These are phyloP conservation scores for Colletotrichum cordylinicola DNA, from an alignment of 2,329 filamentous ascomycete genomes.

Conservation along the genomic window DNA sequence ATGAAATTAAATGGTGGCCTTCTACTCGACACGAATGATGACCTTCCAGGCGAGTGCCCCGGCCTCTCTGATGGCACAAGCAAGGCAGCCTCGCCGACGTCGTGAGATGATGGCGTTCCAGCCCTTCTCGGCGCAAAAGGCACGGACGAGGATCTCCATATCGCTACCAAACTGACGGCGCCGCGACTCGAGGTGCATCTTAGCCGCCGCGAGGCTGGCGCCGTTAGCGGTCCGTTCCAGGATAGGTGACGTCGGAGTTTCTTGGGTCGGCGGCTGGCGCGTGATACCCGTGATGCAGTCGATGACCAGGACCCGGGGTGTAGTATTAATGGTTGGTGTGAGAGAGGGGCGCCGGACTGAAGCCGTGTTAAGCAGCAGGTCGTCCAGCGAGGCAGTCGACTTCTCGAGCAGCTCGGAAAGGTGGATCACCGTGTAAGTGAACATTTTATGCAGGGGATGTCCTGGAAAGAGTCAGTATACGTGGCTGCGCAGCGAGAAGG, in stretches of 20 bases:
- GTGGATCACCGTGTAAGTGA: conserved; percentile 64
- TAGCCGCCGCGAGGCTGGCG: conserved; percentile 48
- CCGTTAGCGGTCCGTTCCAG: conserved; percentile 39
- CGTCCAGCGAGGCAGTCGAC: conserved; percentile 49
- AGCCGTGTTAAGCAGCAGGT: conserved; percentile 47
- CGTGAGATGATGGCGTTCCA: conserved; percentile 77
- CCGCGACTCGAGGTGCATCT: conserved; percentile 63
- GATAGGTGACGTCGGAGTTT: conserved; percentile 56
- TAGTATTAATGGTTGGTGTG: conserved; percentile 30
- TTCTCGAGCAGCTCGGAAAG: conserved; percentile 61
- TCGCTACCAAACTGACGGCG: conserved; percentile 67
- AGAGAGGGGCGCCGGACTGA: conserved; percentile 36
- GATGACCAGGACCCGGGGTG: conserved; percentile 60
- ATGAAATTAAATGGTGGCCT: neutral
- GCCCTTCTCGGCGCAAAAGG: conserved; percentile 75
- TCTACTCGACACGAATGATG: conserved; percentile 63
- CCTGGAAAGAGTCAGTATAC: conserved; percentile 39
- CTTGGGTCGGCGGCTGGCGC: conserved; percentile 44
- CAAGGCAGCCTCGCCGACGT: conserved; percentile 70
- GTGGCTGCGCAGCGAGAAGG: conserved; percentile 19
- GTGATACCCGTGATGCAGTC: conserved; percentile 66
- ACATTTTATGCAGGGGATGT: conserved; percentile 69
- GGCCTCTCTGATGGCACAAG: conserved; percentile 78
- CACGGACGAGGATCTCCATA: conserved; percentile 73
- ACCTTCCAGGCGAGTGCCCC: conserved; percentile 73